Conservation (phyloP, 2,329 filamentous ascomycete species). For the Colletotrichum liaoningense region DNA sequence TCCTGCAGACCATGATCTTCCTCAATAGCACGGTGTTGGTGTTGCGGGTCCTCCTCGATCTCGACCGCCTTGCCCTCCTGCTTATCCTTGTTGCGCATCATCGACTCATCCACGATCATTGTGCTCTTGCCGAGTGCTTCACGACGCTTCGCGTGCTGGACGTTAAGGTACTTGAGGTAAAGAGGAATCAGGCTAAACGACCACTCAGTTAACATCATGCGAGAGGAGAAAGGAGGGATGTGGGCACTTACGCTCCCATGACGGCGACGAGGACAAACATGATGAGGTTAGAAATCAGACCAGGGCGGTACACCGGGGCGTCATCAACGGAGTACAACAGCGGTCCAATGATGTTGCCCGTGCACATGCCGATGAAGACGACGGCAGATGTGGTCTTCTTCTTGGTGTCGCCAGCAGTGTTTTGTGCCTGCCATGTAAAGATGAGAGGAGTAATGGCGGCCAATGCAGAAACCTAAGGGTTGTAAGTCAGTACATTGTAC, state of each 20-base stretch:
- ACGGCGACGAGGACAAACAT: constrained; percentile 71
- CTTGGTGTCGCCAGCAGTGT: constrained; percentile 77
- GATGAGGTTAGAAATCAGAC: constrained; percentile 68
- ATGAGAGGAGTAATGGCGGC: constrained; percentile 62
- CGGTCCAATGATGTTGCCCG: constrained; percentile 75
- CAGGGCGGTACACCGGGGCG: constrained; percentile 65
- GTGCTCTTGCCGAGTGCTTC: constrained; percentile 66
- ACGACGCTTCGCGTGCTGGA: constrained; percentile 63
- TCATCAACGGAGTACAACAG: constrained; percentile 72
- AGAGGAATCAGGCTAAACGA: constrained; percentile 43
- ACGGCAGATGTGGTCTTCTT: constrained; percentile 74
- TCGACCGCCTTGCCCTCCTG: constrained; percentile 39
- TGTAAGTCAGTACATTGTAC: neutral
- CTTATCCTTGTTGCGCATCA: constrained; percentile 30
- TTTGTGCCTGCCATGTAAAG: constrained; percentile 71
- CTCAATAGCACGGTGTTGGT: constrained; percentile 39
- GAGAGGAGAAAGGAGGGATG: too few species aligned
- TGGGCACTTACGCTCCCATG: constrained; percentile 48
- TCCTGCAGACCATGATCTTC: constrained; percentile 60
- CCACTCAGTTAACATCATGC: neutral
- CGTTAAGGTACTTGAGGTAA: constrained; percentile 66
- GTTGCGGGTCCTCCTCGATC: constrained; percentile 36
- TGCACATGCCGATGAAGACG: constrained; percentile 73
- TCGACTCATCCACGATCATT: constrained; percentile 26
- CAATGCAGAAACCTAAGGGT: constrained; percentile 25